phyloP scores from a whole-genome alignment of 1,284 basidiomycete genomes.

The Kwoniella shivajii region DNA sequence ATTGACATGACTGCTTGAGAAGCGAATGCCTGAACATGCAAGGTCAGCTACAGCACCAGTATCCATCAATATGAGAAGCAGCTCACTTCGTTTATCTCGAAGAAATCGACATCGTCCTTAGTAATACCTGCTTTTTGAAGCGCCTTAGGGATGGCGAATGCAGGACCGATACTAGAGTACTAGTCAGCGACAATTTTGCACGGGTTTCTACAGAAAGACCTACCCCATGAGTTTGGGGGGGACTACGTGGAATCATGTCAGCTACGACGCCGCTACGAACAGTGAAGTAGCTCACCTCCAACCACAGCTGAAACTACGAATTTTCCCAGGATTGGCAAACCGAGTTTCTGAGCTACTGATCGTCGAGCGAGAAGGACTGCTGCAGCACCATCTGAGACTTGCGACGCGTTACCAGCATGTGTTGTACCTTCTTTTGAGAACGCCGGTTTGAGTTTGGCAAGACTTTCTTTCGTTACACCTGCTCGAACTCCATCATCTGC shows the following conservation, averaged over 20 bases:
- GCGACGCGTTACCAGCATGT: constrained; percentile 89
- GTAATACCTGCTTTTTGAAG: constrained; percentile 73
- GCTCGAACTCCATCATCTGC: constrained; percentile 89
- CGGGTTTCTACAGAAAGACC: neutral
- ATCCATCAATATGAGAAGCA: neutral
- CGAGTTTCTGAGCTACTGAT: constrained; percentile 81
- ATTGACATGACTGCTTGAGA: constrained; percentile 83
- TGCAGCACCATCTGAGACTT: constrained; percentile 96
- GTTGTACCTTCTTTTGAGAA: constrained; percentile 88
- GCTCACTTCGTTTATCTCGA: constrained; percentile 75
- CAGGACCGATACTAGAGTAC: constrained; percentile 69
- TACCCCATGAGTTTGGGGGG: constrained; percentile 84
- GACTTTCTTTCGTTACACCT: constrained; percentile 83
- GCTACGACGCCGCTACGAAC: neutral
- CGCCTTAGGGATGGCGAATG: constrained; percentile 83
- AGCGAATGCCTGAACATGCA: constrained; percentile 65
- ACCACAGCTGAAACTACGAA: constrained; percentile 76
- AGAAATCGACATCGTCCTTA: constrained; percentile 83
- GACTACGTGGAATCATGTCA: constrained; percentile 45
- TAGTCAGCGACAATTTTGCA: constrained; percentile 10
- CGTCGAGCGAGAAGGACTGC: constrained; percentile 88
- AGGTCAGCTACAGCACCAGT: neutral
- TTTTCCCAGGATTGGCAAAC: constrained; percentile 90
- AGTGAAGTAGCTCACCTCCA: constrained; percentile 58
- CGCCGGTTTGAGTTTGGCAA: constrained; percentile 90